These are phyloP conservation scores for Trifolium fragiferum DNA, from an alignment of 306 rosid species.

Conservation along the genomic window DNA sequence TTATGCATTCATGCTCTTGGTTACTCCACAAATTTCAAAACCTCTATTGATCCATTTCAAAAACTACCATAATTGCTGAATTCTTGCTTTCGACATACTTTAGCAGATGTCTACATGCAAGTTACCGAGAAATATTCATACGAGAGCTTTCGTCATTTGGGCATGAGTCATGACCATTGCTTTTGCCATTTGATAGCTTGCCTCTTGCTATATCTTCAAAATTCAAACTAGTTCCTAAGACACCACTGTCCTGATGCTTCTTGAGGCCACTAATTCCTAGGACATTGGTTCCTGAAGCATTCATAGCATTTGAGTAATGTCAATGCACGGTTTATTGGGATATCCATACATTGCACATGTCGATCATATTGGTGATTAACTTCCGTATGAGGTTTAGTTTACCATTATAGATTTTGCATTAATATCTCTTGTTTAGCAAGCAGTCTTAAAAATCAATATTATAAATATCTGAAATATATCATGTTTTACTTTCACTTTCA, in stretches of 20 bases:
- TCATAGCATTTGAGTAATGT: conserved; percentile 7
- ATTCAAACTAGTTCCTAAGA: conserved; percentile 77
- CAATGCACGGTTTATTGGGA: conserved; percentile 8
- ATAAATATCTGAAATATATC: not conserved
- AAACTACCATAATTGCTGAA: not conserved
- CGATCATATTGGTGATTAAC: not conserved
- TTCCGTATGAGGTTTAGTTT: not conserved
- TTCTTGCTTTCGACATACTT: not conserved
- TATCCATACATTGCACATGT: conserved; percentile 7
- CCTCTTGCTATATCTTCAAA: conserved; percentile 35
- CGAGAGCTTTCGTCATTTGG: conserved; percentile 11
- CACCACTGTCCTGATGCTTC: conserved; percentile 57
- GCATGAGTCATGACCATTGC: not conserved
- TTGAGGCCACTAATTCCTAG: conserved; percentile 42
- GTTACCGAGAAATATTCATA: conserved; percentile 11
- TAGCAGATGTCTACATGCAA: not conserved
- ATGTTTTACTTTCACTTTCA: not conserved
- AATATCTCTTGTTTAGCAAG: not conserved
- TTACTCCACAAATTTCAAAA: not conserved
- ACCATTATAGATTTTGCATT: not conserved
- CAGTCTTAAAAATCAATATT: conserved; percentile 2
- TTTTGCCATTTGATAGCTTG: conserved; percentile 58
- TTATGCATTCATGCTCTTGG: conserved; percentile 23
- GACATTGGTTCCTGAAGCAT: conserved; percentile 11
- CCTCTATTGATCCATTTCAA: conserved; percentile 20